Conservation (phyloP, 495 filamentous ascomycete species). For the Aspergillus bridgeri region DNA sequence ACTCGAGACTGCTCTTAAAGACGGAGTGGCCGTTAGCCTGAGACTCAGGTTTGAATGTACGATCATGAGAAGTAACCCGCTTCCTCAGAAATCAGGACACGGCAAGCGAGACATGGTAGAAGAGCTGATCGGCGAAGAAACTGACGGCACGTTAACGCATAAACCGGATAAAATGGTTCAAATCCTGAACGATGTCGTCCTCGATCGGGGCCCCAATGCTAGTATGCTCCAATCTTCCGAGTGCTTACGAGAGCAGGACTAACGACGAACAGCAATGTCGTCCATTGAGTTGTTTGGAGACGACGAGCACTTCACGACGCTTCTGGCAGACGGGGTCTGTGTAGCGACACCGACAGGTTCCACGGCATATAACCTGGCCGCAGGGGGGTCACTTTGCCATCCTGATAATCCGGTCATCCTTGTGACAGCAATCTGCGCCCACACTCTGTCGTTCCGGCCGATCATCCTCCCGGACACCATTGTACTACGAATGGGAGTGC, state of each 20-base stretch:
- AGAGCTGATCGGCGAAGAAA: conserved; percentile 80
- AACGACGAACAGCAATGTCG: conserved; percentile 65
- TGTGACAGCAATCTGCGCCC: conserved; percentile 91
- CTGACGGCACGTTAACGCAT: conserved; percentile 77
- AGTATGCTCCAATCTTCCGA: conserved; percentile 49
- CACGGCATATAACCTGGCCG: conserved; percentile 95
- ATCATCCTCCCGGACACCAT: conserved; percentile 95
- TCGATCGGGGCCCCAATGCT: conserved; percentile 87
- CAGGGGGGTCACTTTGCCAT: conserved; percentile 91
- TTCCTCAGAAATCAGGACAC: conserved; percentile 20
- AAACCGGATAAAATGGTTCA: conserved; percentile 75
- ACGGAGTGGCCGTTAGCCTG: conserved; percentile 86
- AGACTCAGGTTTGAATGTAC: conserved; percentile 90
- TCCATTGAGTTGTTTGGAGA: conserved; percentile 89
- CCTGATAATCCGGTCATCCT: conserved; percentile 97
- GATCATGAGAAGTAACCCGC: conserved; percentile 75
- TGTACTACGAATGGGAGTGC: conserved; percentile 85
- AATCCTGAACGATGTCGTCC: conserved; percentile 89
- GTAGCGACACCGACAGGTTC: conserved; percentile 90
- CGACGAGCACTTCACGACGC: conserved; percentile 87
- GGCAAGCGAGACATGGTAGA: conserved; percentile 71
- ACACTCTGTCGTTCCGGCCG: conserved; percentile 92
- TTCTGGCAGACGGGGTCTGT: conserved; percentile 85
- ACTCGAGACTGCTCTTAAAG: conserved; percentile 66
- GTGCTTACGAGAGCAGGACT: conserved; percentile 13